Conservation (phyloP, 192 early-diverging fungal genomes). For the Backusella psychrophila region DNA sequence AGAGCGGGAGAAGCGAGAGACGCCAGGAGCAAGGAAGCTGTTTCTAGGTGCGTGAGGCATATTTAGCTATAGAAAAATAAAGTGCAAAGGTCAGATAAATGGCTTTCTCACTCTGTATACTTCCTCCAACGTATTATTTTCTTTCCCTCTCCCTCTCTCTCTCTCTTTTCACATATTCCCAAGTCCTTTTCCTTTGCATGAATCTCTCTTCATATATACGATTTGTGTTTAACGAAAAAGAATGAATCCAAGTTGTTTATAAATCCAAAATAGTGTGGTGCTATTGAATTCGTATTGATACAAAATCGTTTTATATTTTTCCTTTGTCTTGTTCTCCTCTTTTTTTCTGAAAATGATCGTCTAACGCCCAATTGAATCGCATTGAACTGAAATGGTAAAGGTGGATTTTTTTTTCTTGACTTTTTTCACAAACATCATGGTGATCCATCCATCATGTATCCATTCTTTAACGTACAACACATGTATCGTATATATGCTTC, state of each 20-base stretch:
- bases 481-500: background rate
- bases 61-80: slow-evolving; percentile 23
- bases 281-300: background rate
- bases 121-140: background rate
- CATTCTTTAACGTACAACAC: background rate
- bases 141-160: background rate
- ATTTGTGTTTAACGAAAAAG: background rate
- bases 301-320: background rate
- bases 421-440: too few relatives aligned
- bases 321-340: background rate
- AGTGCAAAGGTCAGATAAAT: background rate
- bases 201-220: background rate
- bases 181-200: background rate
- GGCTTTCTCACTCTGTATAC: too few relatives aligned
- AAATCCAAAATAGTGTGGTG: background rate
- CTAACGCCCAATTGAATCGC: background rate
- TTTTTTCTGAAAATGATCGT: background rate
- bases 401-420: background rate
- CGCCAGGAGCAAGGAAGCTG: slow-evolving; percentile 80
- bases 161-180: background rate
- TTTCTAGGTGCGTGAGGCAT: slow-evolving; percentile 75
- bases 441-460: background rate
- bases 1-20: slow-evolving; percentile 83
- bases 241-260: background rate
- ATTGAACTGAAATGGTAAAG: background rate